These are phyloP conservation scores for Fusarium sp. DNA, from an alignment of 2,329 filamentous ascomycete genomes.

Conservation along the genomic window DNA sequence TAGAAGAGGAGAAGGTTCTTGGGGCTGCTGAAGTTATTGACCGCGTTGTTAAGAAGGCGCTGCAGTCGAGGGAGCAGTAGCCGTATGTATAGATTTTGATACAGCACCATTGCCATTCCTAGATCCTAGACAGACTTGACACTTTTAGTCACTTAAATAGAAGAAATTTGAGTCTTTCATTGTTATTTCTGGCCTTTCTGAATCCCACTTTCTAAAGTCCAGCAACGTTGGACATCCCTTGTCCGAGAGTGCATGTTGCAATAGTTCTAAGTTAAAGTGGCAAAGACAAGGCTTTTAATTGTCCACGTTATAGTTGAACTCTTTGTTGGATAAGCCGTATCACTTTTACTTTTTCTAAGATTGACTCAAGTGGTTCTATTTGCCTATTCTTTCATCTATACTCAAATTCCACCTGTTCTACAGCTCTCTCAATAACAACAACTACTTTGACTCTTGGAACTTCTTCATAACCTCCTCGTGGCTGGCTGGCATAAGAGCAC, in stretches of 20 bases:
- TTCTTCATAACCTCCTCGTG: conserved; percentile 7
- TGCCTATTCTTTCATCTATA: background rate
- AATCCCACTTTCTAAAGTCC: no score
- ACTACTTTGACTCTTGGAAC: background rate
- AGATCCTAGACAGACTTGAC: background rate
- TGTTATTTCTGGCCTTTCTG: no score
- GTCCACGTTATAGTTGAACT: no score
- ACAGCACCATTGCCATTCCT: background rate
- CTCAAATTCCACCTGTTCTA: no score
- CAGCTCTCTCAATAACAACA: rapidly evolving
- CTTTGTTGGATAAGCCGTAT: no score
- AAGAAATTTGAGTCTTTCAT: no score
- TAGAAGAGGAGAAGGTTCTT: conserved; percentile 12
- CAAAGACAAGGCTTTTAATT: no score
- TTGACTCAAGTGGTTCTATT: background rate
- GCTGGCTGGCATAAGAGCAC: background rate
- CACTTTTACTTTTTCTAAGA: no score
- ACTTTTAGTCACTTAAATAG: no score
- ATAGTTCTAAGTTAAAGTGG: no score
- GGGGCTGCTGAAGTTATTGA: conserved; percentile 6
- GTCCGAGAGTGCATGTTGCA: no score
- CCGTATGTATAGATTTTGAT: background rate
- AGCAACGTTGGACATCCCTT: no score
- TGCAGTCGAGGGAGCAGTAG: background rate
- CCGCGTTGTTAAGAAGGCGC: background rate